Percentiles rank a stretch among this genome's conserved stretches.
Conservation (phyloP, 148 eudicot species). For the Rhododendron griersonianum region DNA sequence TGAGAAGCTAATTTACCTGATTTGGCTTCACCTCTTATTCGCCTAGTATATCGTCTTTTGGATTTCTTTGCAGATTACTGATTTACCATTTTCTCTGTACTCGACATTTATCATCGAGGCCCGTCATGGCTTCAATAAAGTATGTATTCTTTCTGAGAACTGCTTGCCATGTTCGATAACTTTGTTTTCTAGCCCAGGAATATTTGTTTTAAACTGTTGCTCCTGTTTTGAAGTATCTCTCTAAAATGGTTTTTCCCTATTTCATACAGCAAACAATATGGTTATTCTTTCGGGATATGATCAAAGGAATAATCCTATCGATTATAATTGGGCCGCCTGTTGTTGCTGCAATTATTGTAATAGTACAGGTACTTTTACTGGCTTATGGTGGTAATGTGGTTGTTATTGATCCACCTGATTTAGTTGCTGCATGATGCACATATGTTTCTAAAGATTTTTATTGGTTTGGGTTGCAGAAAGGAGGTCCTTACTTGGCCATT, state of each 20-base stretch:
- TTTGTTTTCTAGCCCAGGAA: neutral
- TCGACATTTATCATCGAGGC: constrained; percentile 96
- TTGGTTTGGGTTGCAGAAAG: constrained; percentile 66
- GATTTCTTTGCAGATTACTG: constrained; percentile 68
- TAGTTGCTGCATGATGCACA: neutral
- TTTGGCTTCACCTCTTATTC: neutral
- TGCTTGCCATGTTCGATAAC: neutral
- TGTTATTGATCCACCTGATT: neutral
- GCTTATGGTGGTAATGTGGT: neutral
- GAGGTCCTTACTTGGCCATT: constrained; percentile 97
- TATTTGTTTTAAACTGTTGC: neutral
- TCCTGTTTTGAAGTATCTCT: neutral
- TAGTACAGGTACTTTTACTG: constrained; percentile 69
- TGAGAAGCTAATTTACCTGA: neutral
- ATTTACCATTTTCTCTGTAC: constrained; percentile 90
- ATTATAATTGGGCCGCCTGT: constrained; percentile 88
- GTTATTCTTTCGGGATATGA: constrained; percentile 84
- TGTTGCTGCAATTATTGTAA: constrained; percentile 86
- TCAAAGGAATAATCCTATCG: constrained; percentile 73
- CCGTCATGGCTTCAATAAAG: constrained; percentile 99
- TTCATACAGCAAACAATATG: constrained; percentile 83
- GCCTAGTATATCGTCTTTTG: neutral
- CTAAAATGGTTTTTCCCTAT: constrained; percentile 4
- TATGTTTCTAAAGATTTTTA: neutral
- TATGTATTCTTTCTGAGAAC: constrained; percentile 14